Percentiles rank a stretch among this genome's conserved stretches.
Conservation (phyloP, 2,329 filamentous ascomycete species). For the Pseudophaeomoniella oleicola region DNA sequence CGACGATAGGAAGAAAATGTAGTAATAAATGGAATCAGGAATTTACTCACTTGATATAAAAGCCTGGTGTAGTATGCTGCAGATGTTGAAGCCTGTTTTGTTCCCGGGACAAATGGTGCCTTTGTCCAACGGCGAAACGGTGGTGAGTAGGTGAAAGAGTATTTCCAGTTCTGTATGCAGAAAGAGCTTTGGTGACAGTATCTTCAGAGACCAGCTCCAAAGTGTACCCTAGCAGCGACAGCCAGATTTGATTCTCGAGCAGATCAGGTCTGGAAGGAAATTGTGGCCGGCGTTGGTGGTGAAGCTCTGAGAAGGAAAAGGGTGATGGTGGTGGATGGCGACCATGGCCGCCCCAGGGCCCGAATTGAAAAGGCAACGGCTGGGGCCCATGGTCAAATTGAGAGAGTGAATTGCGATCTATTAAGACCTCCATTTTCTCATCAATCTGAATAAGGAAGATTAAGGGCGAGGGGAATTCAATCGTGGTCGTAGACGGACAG, state of each 20-base stretch:
- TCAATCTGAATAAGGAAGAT: background rate
- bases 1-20: too few relatives aligned
- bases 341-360: background rate
- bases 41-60: too few relatives aligned
- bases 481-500: too few relatives aligned
- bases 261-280: background rate
- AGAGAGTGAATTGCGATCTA: background rate
- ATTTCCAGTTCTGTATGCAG: background rate
- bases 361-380: background rate
- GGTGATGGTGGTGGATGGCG: background rate
- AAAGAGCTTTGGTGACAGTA: background rate
- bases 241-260: background rate
- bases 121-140: too few relatives aligned
- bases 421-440: background rate
- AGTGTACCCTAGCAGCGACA: background rate
- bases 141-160: background rate
- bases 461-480: too few relatives aligned
- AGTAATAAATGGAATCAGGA: too few relatives aligned
- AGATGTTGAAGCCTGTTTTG: too few relatives aligned
- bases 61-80: too few relatives aligned
- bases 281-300: too few relatives aligned
- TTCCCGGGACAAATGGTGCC: too few relatives aligned
- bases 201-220: background rate
- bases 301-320: too few relatives aligned
- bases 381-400: background rate